phyloP scores from a whole-genome alignment of 2,329 filamentous ascomycete genomes.

The Fusarium sp. region DNA sequence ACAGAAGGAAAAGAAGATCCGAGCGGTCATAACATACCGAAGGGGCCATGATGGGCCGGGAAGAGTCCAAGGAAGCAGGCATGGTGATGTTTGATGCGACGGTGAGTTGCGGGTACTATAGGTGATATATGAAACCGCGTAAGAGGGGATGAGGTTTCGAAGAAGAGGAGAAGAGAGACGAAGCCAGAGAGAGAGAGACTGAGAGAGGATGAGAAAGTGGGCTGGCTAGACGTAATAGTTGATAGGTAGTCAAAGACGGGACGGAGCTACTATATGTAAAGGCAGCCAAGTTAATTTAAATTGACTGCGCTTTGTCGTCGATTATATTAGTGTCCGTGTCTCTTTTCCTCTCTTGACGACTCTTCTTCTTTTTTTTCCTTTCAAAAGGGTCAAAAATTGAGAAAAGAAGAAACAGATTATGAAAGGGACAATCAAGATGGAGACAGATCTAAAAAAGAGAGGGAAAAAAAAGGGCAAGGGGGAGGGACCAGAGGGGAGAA shows the following conservation, averaged over 20 bases:
- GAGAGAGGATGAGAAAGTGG: conserved; percentile 11
- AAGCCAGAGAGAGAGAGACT: neutral
- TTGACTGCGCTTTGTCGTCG: conserved; percentile 19
- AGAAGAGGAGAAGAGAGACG: conserved; percentile 4
- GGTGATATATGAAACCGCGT: conserved; percentile 19
- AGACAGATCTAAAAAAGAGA: neutral
- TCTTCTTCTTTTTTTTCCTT: neutral
- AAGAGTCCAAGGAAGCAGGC: conserved; percentile 69
- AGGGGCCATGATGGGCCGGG: conserved; percentile 70
- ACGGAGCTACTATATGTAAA: conserved; percentile 16
- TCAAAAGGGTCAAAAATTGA: neutral
- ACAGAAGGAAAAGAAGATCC: conserved; percentile 21
- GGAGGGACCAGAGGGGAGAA: neutral
- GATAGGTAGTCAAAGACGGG: conserved; percentile 8
- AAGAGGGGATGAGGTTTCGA: conserved; percentile 18
- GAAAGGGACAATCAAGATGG: neutral
- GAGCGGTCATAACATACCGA: conserved; percentile 61
- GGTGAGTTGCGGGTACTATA: conserved; percentile 23
- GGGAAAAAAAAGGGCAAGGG: neutral
- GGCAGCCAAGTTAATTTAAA: conserved; percentile 12
- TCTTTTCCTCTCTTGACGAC: neutral
- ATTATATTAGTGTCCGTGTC: neutral
- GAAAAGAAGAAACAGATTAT: neutral
- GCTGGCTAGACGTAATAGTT: conserved; percentile 13
- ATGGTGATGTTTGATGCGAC: conserved; percentile 51